phyloP scores from a whole-genome alignment of 2,329 filamentous ascomycete species.

The Fusarium chlamydosporum region DNA sequence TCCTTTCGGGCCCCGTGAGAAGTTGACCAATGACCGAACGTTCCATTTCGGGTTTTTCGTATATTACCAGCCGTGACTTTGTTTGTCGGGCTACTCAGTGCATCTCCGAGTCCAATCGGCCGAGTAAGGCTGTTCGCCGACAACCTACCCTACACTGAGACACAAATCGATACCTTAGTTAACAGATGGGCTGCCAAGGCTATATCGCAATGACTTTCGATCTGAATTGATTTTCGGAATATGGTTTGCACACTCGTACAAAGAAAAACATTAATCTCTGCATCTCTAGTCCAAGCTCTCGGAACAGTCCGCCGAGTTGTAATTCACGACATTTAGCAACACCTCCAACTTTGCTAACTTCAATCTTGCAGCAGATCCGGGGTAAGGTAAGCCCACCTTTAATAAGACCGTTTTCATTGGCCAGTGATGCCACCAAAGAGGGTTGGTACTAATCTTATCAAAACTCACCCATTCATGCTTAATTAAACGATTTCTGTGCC shows the following conservation, averaged over 20 bases:
- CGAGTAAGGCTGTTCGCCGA: not conserved
- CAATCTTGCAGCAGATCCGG: not conserved
- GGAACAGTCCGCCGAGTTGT: not conserved
- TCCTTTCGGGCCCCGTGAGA: no score
- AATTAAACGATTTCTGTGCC: not conserved
- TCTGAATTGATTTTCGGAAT: no score
- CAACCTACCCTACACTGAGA: not conserved
- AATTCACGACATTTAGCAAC: no score
- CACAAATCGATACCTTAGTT: not conserved
- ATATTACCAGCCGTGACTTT: no score
- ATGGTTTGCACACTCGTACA: no score
- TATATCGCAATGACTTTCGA: no score
- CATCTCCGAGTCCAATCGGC: not conserved
- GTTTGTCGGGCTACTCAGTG: not conserved
- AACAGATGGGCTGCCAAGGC: not conserved
- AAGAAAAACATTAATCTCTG: no score
- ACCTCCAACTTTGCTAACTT: no score
- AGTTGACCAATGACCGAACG: not conserved
- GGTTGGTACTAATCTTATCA: not conserved
- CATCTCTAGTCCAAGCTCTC: not conserved
- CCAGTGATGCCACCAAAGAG: fast-evolving
- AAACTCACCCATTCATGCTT: not conserved
- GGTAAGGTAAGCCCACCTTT: not conserved
- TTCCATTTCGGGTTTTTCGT: no score
- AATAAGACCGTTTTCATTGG: not conserved